Evolutionary conservation across 768 basidiomycete genomes (phyloP).

Genomic region (Boletus reticuloceps): DNA sequence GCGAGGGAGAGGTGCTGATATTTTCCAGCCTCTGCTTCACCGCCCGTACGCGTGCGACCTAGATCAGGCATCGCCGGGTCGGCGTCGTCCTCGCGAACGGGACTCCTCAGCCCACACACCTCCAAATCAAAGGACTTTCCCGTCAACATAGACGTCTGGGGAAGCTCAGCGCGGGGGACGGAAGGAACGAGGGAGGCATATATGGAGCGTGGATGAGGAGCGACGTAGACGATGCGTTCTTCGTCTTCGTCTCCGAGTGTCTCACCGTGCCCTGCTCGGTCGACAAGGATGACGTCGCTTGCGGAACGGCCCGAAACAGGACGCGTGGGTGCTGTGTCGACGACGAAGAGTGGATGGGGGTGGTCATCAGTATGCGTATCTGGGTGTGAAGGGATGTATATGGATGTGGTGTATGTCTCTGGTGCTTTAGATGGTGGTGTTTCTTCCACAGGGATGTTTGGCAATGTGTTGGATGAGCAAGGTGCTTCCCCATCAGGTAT

Average conservation of each 20-base stretch:
- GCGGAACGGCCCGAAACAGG: slow-evolving; percentile 2
- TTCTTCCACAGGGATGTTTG: not conserved
- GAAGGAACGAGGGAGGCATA: slow-evolving; percentile 12
- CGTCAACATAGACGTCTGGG: slow-evolving; percentile 26
- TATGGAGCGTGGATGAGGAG: slow-evolving; percentile 59
- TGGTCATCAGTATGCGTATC: not conserved
- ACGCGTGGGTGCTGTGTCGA: slow-evolving; percentile 40
- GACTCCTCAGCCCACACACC: not conserved
- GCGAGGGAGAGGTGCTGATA: slow-evolving; percentile 25
- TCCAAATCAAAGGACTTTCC: not conserved
- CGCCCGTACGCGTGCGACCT: not conserved
- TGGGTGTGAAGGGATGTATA: not conserved
- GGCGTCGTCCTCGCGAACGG: slow-evolving; percentile 10
- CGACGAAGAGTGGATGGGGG: slow-evolving; percentile 24
- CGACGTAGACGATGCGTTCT: slow-evolving; percentile 75
- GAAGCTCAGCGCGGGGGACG: slow-evolving; percentile 15
- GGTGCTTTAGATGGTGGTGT: not conserved
- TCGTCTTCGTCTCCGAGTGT: slow-evolving; percentile 21
- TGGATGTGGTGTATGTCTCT: not conserved
- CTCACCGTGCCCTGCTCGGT: slow-evolving; percentile 15
- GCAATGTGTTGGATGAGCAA: too few species aligned
- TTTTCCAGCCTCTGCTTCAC: not conserved
- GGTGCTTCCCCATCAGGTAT: too few species aligned
- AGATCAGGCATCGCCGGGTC: not conserved
- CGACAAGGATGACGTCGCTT: slow-evolving; percentile 24